Percentiles rank a stretch among this genome's conserved stretches.
Evolutionary conservation across 2,329 filamentous ascomycete genomes (phyloP).

Genomic region (Acephala macrosclerotiorum): DNA sequence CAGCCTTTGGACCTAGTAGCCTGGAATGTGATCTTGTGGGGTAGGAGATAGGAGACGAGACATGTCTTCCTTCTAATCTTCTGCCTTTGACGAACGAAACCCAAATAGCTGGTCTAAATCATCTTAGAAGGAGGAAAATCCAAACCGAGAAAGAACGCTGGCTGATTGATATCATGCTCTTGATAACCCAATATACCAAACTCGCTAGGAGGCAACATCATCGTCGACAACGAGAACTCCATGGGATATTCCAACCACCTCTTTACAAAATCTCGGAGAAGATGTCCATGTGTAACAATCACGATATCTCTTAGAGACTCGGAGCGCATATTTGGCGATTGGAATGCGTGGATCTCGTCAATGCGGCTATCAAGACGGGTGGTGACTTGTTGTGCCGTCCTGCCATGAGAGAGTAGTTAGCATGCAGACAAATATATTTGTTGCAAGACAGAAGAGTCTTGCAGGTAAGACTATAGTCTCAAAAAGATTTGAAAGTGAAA

Average conservation of each 20-base stretch:
- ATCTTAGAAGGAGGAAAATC: neutral
- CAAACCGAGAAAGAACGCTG: constrained; percentile 2
- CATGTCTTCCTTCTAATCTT: no score
- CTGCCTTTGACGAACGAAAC: no score
- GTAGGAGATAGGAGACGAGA: no score
- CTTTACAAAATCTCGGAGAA: constrained; percentile 2
- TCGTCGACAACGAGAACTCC: neutral
- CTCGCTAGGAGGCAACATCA: constrained; percentile 1
- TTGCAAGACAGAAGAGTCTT: neutral
- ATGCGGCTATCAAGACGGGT: neutral
- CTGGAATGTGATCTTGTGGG: no score
- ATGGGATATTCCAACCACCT: neutral
- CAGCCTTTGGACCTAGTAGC: no score
- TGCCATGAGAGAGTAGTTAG: neutral
- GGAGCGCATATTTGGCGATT: constrained; percentile 6
- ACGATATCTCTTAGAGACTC: constrained; percentile 2
- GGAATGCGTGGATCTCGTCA: neutral
- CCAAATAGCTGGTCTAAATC: no score
- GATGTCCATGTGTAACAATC: neutral
- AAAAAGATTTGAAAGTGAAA: neutral
- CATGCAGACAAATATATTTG: neutral
- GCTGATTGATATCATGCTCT: constrained; percentile 1
- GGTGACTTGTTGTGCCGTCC: neutral
- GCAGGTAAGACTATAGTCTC: neutral
- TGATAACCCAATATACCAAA: constrained; percentile 6